Evolutionary conservation across 768 basidiomycete species (phyloP).

Genomic region (Leucosporidium yakuticum): DNA sequence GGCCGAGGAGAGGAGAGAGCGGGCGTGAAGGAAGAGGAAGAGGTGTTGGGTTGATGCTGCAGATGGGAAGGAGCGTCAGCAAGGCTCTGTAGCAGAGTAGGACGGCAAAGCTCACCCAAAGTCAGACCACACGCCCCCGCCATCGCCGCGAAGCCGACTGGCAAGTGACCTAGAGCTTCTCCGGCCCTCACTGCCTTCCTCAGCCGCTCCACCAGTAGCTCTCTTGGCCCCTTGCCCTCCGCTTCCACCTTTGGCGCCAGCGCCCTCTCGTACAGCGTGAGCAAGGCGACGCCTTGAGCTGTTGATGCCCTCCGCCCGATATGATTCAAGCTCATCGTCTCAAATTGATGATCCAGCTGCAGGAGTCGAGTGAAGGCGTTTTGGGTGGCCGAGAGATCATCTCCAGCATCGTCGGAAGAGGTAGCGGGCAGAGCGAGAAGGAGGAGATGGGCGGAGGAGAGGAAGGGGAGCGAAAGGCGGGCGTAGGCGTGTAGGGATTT

Average conservation of each 20-base stretch:
- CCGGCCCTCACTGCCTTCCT: conserved; percentile 43
- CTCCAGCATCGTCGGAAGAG: neutral
- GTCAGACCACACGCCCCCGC: conserved; percentile 62
- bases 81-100: neutral
- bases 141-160: conserved; percentile 83
- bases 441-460: conserved; percentile 54
- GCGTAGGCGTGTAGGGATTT: conserved; percentile 74
- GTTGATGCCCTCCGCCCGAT: conserved; percentile 78
- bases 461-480: conserved; percentile 67
- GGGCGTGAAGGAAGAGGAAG: conserved; percentile 85
- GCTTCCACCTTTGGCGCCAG: conserved; percentile 54
- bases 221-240: neutral
- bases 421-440: neutral
- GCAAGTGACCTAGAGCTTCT: conserved; percentile 70
- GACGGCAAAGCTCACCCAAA: neutral
- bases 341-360: conserved; percentile 68
- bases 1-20: conserved; percentile 81
- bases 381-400: conserved; percentile 13
- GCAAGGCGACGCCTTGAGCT: conserved; percentile 84
- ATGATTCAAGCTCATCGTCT: conserved; percentile 82
- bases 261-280: conserved; percentile 78
- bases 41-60: conserved; percentile 77
- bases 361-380: conserved; percentile 48
- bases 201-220: conserved; percentile 7
- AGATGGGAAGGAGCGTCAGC: neutral